Evolutionary conservation across 176 grass and related monocot genomes (phyloP), one percentile per base, ranked within the genome.

Genomic region (Zoysia pacifica): DNA sequence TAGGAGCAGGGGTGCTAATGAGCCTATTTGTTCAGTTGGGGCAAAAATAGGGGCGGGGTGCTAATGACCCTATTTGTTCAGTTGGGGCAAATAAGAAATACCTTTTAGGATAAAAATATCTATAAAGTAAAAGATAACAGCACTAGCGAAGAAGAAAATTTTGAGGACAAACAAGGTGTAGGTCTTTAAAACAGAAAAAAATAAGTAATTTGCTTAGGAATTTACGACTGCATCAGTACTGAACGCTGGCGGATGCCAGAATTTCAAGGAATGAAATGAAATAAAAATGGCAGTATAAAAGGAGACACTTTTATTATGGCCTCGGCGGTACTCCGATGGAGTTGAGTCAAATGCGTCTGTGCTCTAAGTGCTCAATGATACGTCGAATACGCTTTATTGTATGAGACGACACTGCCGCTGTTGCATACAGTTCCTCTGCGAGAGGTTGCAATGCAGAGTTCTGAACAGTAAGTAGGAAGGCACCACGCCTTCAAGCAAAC

Each of bases 401-500:
- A 48, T 75, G 28, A 48, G 48, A 69, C 37, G 43, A 50, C 37
- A 54, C 48, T 79, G 13, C 37, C 28, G 50, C 64, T 80, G 50
- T 65, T 11, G 48, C 6, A 15, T 77, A 65, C 73, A 78, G 48
- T 58, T 20, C 35, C 19, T 9, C 66, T 20, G 38, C 28, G 28
- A 28, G 28, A 28, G 28, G 28, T 28, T 28, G 28, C 46, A 18
- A 64, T 55, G 42, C 49, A 16, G 48, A 77, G 69, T 65, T 73
- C 9, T 58, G 52, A 69, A 61, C 60, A 5, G 38, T n/a, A 12
- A 52, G n/a, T 15, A 46, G 6, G 38, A 71, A 47, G 54, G 14
- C 37, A 71, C 48, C 6, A 42, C 46, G 54, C 62, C 69, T 40
- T 88, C 44, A 79, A 73, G 9, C 42, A 79, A 74, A 64, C 54